Evolutionary conservation across 306 rosid genomes (phyloP), one percentile per base, ranked within the genome.

Genomic region (Vigna angularis): DNA sequence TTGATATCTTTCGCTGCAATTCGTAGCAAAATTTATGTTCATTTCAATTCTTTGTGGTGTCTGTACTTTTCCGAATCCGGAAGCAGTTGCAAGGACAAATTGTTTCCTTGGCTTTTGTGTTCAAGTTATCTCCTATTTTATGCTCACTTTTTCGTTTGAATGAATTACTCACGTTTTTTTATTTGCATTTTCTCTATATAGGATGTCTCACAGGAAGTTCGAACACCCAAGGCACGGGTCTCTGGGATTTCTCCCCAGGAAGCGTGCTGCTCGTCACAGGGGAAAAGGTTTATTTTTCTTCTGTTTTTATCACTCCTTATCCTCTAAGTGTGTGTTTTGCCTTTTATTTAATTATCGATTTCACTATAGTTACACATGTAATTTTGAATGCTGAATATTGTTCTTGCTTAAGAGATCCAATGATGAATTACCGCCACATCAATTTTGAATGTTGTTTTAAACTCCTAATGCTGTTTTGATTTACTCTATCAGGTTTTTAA

Each of bases 151-250:
- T 38, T 9, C 12, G 9, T 30, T 14, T 26, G 17, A 1, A 9
- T 26, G 0, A 57, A 3, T 62, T 34, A 7, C 4, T 47, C 12
- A 9, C 32, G 6, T 1, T 36, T 0, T 9, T 8, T 38, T 26
- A 0, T 62, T n/a, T 6, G 45, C 11, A 10, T 44, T 40, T 26
- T 64, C 20, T 15, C 3, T 28, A 20, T 20, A 20, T 83, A 90
- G 61, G 69, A 92, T 92, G 93, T 92, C 97, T 66, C 97, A 90
- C 90, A 86, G 96, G 90, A 92, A 92, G 90, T 92, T 92, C 79
- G 97, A 92, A 69, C 96, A 92, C 86, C 96, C 93, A 26, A 89
- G 97, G 67, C 97, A 92, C 51, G 97, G 97, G 1, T 92, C 97
- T 4, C 88, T 92, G 72, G 93, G 97, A 58, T 92, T 90, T 76